Evolutionary conservation across 345 rosid genomes (phyloP).

Genomic region (Conringia planisiliqua): DNA sequence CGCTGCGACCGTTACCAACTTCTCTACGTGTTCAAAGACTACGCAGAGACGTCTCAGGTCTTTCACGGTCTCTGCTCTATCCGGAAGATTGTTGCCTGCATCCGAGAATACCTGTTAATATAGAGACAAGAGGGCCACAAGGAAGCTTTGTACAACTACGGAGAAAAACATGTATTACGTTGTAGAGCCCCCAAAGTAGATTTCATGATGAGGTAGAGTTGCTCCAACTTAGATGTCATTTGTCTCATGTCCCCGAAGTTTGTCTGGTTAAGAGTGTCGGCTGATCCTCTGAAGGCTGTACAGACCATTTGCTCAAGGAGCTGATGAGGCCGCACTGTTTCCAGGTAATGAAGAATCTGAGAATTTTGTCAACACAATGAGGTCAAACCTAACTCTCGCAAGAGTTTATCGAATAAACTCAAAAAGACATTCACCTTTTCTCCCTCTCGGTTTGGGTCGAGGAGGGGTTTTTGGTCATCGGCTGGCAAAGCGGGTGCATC

Average conservation of each 20-base stretch:
- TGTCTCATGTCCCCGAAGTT: slow-evolving; percentile 66
- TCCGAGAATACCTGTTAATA: slow-evolving; percentile 12
- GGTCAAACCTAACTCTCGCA: background rate
- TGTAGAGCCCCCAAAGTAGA: slow-evolving; percentile 63
- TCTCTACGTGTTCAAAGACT: slow-evolving; percentile 78
- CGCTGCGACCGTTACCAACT: slow-evolving; percentile 67
- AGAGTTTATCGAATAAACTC: background rate
- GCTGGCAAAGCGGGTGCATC: slow-evolving; percentile 71
- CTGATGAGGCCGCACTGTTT: slow-evolving; percentile 85
- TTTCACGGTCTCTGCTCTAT: slow-evolving; percentile 47
- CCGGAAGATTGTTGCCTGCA: slow-evolving; percentile 59
- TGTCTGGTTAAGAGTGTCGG: slow-evolving; percentile 77
- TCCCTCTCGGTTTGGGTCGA: slow-evolving; percentile 90
- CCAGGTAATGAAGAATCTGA: slow-evolving; percentile 87
- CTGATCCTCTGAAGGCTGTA: slow-evolving; percentile 92
- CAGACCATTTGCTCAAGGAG: slow-evolving; percentile 97
- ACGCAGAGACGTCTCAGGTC: slow-evolving; percentile 63
- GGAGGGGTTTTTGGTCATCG: slow-evolving; percentile 81
- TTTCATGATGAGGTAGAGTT: slow-evolving; percentile 62
- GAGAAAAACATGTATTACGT: slow-evolving; percentile 36
- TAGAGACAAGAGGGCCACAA: background rate
- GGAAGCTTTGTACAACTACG: background rate
- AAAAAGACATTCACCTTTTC: slow-evolving; percentile 60
- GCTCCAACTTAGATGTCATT: slow-evolving; percentile 67
- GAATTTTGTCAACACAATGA: slow-evolving; percentile 15